Conservation (phyloP, 1,284 basidiomycete genomes). For the Meira miltonrushii region DNA sequence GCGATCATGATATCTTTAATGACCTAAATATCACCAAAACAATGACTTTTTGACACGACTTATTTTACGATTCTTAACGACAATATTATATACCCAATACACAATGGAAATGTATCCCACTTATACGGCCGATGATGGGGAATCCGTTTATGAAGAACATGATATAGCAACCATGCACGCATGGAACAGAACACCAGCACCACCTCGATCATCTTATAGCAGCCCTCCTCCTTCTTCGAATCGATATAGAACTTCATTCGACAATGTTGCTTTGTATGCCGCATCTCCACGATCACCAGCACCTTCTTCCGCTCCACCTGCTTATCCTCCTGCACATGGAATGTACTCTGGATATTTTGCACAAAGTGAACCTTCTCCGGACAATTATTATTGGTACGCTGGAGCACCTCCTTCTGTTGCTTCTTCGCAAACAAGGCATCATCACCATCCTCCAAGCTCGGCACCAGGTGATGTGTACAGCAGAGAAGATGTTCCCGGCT, state of each 20-base stretch:
- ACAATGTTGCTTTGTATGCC: constrained; percentile 10
- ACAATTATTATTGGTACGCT: constrained; percentile 13
- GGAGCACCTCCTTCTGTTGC: constrained; percentile 19
- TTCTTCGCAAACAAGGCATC: constrained; percentile 12
- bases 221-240: constrained; percentile 2
- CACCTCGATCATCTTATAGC: constrained; percentile 11
- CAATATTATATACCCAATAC: too few relatives aligned
- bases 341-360: constrained; percentile 2
- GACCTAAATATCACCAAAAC: too few relatives aligned
- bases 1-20: too few relatives aligned
- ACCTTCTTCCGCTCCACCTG: constrained; percentile 4
- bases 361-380: not conserved
- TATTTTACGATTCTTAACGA: too few relatives aligned
- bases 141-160: too few relatives aligned
- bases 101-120: too few relatives aligned
- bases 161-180: not conserved
- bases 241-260: constrained; percentile 6
- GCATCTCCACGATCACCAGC: not conserved
- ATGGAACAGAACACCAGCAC: not conserved
- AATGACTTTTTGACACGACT: too few relatives aligned
- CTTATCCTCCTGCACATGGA: constrained; percentile 4
- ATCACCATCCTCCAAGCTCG: not conserved
- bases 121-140: too few relatives aligned
- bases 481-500: constrained; percentile 1
- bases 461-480: not conserved